Conservation (phyloP, 371 early-diverging fungal genomes). For the Mucor indicus region DNA sequence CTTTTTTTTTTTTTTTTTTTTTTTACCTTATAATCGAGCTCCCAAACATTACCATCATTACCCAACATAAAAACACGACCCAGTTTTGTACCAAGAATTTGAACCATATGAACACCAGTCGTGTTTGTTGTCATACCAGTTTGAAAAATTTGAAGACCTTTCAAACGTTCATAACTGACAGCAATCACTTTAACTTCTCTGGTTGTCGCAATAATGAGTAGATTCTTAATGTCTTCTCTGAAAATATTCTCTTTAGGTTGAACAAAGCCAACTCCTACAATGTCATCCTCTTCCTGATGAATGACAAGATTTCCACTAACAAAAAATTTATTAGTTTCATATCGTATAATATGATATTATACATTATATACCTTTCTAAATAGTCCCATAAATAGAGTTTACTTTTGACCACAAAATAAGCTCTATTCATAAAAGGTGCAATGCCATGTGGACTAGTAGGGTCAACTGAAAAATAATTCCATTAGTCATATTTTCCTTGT, state of each 20-base stretch:
- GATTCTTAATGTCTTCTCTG: slow-evolving; percentile 67
- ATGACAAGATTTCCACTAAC: slow-evolving; percentile 58
- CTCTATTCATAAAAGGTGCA: slow-evolving; percentile 78
- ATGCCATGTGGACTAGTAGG: slow-evolving; percentile 29
- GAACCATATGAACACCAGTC: slow-evolving; percentile 73
- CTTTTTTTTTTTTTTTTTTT: not conserved
- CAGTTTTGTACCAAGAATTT: slow-evolving; percentile 69
- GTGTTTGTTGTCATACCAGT: slow-evolving; percentile 77
- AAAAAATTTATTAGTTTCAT: not conserved
- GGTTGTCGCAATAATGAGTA: slow-evolving; percentile 84
- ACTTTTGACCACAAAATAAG: slow-evolving; percentile 88
- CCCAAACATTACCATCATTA: slow-evolving; percentile 84
- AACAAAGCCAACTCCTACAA: slow-evolving; percentile 78
- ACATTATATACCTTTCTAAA: slow-evolving; percentile 46
- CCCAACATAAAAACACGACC: slow-evolving; percentile 92
- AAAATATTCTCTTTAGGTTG: slow-evolving; percentile 76
- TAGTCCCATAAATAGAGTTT: slow-evolving; percentile 88
- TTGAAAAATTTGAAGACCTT: slow-evolving; percentile 51
- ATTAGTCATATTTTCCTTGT: not conserved
- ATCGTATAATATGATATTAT: not conserved
- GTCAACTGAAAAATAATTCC: slow-evolving; percentile 15
- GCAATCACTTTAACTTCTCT: slow-evolving; percentile 81
- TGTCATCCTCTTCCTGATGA: slow-evolving; percentile 83
- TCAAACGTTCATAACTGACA: slow-evolving; percentile 34
- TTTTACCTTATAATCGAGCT: slow-evolving; percentile 80